Base-by-base conservation (phyloP, 164 flowering plant species). In the Nelumbo lutea region DNA sequence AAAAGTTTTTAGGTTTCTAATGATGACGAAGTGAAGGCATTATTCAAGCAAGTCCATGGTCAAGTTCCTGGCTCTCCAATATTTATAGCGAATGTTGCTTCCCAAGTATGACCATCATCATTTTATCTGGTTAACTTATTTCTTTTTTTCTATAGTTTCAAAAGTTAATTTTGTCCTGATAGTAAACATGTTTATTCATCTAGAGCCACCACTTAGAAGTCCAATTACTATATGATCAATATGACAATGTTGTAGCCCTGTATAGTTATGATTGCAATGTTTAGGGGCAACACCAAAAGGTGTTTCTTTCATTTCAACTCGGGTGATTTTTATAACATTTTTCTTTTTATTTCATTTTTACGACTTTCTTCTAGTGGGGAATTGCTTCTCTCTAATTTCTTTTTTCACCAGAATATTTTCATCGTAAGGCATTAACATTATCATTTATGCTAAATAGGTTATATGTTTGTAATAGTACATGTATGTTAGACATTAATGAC, bases 11-110 rank as follows among this genome's bases (percentile, higher is more conserved):
- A 96, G 99, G 99, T 96, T 72, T 96, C 91, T 81, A 96, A 91
- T 79, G 99, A 90, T 75, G 99, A 96, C 72, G 99, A 96, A 83
- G 99, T 96, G 7, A 86, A 82, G 81, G 99, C 97, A 62, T 75
- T 96, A 76, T 96, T 96, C 83, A 96, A 96, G 78, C 99, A 96
- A 93, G 99, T 96, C 55, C 98, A 96, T 77, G 99, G 99, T 72
- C 98, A 96, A 80, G 99, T 96, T 79, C 99, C 99, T 15, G 99
- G 99, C 6, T 96, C 99, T 27, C 99, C 99, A 62, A 89, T 96
- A 80, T 96, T 96, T 70, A 96, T 91, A 68, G 93, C 93, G 99
- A 96, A 93, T 79, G 88, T 96, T 79, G 98, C 99, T 73, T 88
- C 98, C 57, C 99, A 93, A 98, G 99, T 96, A 61, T 78, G 85